These are phyloP conservation scores for Pontederia paniculata DNA, from an alignment of 176 grass and related monocot genomes.

Conservation along the genomic window DNA sequence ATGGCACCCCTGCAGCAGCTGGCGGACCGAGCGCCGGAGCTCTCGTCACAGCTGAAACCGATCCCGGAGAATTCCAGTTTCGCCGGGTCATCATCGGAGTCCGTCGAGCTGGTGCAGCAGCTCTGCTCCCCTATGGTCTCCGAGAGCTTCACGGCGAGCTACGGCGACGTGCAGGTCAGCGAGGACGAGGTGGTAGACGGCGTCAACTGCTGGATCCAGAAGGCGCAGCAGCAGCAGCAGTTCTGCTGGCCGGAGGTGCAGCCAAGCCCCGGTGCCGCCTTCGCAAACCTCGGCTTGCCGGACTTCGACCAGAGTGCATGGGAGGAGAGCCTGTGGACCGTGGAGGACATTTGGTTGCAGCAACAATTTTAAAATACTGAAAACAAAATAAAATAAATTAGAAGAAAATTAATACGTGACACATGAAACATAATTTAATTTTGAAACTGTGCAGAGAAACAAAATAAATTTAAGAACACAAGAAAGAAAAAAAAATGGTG, in stretches of 20 bases:
- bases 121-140: background rate
- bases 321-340: constrained; percentile 1
- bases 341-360: constrained; percentile 4
- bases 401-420: too few species aligned
- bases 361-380: background rate
- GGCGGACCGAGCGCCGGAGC: background rate
- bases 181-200: background rate
- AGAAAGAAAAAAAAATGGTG: too few species aligned
- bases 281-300: background rate
- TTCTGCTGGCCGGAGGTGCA: background rate
- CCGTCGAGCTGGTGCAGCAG: background rate
- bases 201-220: background rate
- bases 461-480: too few species aligned
- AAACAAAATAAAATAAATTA: too few species aligned
- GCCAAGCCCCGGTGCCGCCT: background rate
- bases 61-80: background rate
- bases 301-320: constrained; percentile 4
- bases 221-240: background rate
- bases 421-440: too few species aligned
- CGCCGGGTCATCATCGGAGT: too few species aligned
- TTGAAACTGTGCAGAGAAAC: too few species aligned
- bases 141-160: background rate
- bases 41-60: background rate
- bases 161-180: background rate
- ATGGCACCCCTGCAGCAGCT: background rate